phyloP scores from a whole-genome alignment of 495 filamentous ascomycete species.

The Hypoxylon subgilvum region DNA sequence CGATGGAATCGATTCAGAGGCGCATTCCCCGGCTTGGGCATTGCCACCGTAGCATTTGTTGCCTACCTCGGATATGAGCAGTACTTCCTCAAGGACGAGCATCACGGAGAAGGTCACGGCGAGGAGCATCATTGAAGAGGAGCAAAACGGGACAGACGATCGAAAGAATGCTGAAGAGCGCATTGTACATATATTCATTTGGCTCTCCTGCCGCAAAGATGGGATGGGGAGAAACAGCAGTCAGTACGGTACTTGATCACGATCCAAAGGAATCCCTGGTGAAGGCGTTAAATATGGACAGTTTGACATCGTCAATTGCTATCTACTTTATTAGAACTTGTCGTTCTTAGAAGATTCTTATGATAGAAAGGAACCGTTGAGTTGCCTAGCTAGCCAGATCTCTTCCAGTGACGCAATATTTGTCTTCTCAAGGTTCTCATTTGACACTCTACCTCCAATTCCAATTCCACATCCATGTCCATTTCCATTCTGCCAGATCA shows the following conservation, averaged over 20 bases:
- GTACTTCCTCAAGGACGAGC: constrained; percentile 79
- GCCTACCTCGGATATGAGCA: constrained; percentile 88
- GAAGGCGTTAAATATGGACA: no score
- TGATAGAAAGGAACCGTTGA: no score
- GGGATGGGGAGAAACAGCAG: constrained; percentile 1
- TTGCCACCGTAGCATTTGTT: constrained; percentile 87
- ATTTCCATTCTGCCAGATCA: background rate
- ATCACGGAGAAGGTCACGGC: constrained; percentile 61
- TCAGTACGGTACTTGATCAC: background rate
- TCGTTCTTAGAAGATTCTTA: no score
- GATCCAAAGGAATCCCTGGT: background rate
- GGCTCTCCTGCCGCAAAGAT: constrained; percentile 4
- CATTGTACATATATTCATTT: constrained; percentile 32
- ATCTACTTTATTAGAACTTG: no score
- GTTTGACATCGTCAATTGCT: no score
- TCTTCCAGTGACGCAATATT: no score
- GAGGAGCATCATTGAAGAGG: constrained; percentile 45
- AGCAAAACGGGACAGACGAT: background rate
- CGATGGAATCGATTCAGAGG: constrained; percentile 85
- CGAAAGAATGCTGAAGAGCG: background rate
- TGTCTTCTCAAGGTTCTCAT: no score
- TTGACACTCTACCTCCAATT: no score
- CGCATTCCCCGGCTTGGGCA: constrained; percentile 87
- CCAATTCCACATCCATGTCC: no score
- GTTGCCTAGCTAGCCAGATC: no score